Conservation (phyloP, 768 basidiomycete genomes). For the Agaricus blazei region DNA sequence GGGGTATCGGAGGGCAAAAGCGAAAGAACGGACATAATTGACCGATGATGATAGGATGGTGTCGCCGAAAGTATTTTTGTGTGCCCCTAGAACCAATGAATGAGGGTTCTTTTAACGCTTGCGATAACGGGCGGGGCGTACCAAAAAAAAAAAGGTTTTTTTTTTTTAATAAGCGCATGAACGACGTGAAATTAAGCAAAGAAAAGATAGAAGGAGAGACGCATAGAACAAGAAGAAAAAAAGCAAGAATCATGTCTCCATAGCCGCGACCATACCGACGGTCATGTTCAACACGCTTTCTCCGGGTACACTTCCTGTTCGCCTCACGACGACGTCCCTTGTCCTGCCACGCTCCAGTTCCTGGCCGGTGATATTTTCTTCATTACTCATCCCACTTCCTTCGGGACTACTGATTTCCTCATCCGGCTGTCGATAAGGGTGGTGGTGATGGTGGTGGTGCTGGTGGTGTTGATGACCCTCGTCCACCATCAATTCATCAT, state of each 20-base stretch:
- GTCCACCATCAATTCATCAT: constrained; percentile 12
- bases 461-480: neutral
- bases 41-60: no score
- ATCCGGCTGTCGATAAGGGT: constrained; percentile 11
- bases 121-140: no score
- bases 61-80: no score
- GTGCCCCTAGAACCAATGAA: no score
- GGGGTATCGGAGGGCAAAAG: no score
- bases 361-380: constrained; percentile 3
- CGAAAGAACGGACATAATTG: no score
- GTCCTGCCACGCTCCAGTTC: constrained; percentile 18
- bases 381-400: constrained; percentile 2
- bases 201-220: no score
- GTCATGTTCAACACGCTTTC: constrained; percentile 12
- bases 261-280: constrained; percentile 15
- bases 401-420: constrained; percentile 1
- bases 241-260: constrained; percentile 15
- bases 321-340: constrained; percentile 14
- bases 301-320: neutral
- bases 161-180: no score
- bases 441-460: neutral
- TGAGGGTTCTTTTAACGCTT: no score
- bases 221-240: no score
- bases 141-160: no score
- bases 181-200: no score